Base-by-base conservation (phyloP, 2,329 filamentous ascomycete genomes). In the Aspergillus fijiensis region DNA sequence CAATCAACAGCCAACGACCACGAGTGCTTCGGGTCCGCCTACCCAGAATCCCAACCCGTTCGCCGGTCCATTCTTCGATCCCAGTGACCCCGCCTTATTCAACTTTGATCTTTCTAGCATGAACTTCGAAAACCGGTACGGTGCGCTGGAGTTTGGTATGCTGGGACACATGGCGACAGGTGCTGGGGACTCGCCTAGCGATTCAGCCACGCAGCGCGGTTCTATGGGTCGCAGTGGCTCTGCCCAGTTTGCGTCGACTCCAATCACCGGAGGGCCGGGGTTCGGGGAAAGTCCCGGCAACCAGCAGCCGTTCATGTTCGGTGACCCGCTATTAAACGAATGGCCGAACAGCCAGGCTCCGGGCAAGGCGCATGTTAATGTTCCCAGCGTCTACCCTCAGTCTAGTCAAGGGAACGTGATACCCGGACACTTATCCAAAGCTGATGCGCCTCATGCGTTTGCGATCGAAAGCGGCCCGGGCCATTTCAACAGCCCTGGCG, bases 41-140 rank as follows among this genome's bases (percentile, higher is more conserved):
- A 64, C 67, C 54, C 69, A 75, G 63, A 63, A 70, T 16, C 71
- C 74, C 55, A 78, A 74, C 59, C 72, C 77, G 6, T 85, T 85
- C 66, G 82, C 80, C 39, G 79, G 81, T 4, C 76, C 84, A 0
- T 82, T 96, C 31, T 96, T 97, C 70, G 93, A 97, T 68, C 91
- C 92, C 0, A 95, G 91, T 72, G 95, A 98, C 72, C 92, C 93
- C 3, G 90, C 92, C 0, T 79, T 96, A 58, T 97, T 96, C 84
- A 97, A 97, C 74, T 96, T 98, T 75, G 93, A 98, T 74, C 86
- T 97, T 11, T 92, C 96, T 58, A 92, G 92, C 60, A 85, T 97
- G 73, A 95, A 95, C 74, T 99, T 98, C 75, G 93, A 92, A 58
- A 98, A 95, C 72, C 92, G 96, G 65, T 99, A 98, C 72, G 94